phyloP scores from a whole-genome alignment of 2,329 filamentous ascomycete species.

The Aspergillus caelatus region DNA sequence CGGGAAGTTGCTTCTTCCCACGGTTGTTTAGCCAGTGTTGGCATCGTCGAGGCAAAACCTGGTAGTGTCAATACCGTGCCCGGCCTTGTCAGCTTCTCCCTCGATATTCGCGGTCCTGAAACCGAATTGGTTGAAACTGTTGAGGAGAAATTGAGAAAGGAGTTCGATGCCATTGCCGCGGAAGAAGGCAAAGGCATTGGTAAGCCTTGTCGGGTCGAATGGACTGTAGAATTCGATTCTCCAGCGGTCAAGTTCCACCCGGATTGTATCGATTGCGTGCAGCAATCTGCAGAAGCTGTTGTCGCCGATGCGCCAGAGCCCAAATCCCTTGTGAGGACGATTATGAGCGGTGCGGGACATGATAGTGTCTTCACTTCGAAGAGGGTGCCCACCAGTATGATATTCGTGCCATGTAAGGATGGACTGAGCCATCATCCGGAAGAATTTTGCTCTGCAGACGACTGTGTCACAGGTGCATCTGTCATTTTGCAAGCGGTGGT shows the following conservation, averaged over 20 bases:
- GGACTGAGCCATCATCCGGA: constrained; percentile 67
- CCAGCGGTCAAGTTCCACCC: constrained; percentile 67
- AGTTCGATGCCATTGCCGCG: constrained; percentile 63
- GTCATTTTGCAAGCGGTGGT: constrained; percentile 41
- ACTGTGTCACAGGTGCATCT: constrained; percentile 59
- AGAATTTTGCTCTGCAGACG: constrained; percentile 63
- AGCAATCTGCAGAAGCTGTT: constrained; percentile 60
- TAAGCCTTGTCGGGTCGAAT: constrained; percentile 58
- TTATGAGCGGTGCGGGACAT: constrained; percentile 68
- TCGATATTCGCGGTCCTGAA: constrained; percentile 66
- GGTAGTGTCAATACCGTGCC: constrained; percentile 76
- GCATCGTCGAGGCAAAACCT: constrained; percentile 67
- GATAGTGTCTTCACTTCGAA: constrained; percentile 65
- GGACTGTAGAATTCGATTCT: constrained; percentile 63
- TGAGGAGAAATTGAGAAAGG: constrained; percentile 57
- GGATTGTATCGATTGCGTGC: constrained; percentile 68
- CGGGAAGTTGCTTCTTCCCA: constrained; percentile 64
- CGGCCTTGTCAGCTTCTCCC: constrained; percentile 66
- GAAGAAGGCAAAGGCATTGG: constrained; percentile 57
- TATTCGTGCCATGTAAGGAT: constrained; percentile 66
- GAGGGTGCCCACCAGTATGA: constrained; percentile 65
- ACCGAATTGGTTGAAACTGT: constrained; percentile 61
- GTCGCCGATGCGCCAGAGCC: constrained; percentile 52
- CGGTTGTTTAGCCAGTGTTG: constrained; percentile 68
- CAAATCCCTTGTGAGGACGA: constrained; percentile 51